Percentiles rank a stretch among this genome's conserved stretches.
phyloP scores from a whole-genome alignment of 768 basidiomycete genomes.

The Neoboletus subvelutipes region DNA sequence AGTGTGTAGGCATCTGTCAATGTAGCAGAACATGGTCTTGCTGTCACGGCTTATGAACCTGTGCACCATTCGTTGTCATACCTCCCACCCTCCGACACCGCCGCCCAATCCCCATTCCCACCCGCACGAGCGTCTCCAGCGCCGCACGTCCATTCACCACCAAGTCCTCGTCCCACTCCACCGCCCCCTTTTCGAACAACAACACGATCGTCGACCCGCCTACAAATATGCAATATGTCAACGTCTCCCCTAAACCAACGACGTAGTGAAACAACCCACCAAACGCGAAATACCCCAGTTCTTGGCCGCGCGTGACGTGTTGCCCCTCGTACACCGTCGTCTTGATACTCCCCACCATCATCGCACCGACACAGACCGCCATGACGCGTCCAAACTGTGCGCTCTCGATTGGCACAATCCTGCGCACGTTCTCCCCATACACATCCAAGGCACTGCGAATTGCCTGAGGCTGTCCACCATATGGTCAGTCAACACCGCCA shows the following conservation, averaged over 20 bases:
- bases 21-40: not conserved
- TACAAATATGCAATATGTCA: constrained; percentile 25
- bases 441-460: constrained; percentile 88
- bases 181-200: constrained; percentile 79
- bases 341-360: constrained; percentile 93
- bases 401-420: constrained; percentile 90
- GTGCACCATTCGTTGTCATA: constrained; percentile 5
- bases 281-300: constrained; percentile 94
- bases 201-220: constrained; percentile 92
- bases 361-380: constrained; percentile 89
- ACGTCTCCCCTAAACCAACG: not conserved
- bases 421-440: constrained; percentile 91
- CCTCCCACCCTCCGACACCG: constrained; percentile 20
- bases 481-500: not conserved
- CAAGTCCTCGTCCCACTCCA: constrained; percentile 92
- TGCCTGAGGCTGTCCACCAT: constrained; percentile 71
- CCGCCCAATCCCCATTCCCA: constrained; percentile 85
- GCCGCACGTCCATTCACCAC: constrained; percentile 79
- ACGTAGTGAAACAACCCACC: constrained; percentile 48
- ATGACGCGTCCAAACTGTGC: constrained; percentile 89
- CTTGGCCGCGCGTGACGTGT: constrained; percentile 76
- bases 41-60: constrained; percentile 1
- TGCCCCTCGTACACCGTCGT: constrained; percentile 88
- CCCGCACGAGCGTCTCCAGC: constrained; percentile 87
- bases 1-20: not conserved